Percentiles rank a stretch among this genome's conserved stretches.
phyloP scores from a whole-genome alignment of 805 yeast genomes.

The Kuraishia hungarica region DNA sequence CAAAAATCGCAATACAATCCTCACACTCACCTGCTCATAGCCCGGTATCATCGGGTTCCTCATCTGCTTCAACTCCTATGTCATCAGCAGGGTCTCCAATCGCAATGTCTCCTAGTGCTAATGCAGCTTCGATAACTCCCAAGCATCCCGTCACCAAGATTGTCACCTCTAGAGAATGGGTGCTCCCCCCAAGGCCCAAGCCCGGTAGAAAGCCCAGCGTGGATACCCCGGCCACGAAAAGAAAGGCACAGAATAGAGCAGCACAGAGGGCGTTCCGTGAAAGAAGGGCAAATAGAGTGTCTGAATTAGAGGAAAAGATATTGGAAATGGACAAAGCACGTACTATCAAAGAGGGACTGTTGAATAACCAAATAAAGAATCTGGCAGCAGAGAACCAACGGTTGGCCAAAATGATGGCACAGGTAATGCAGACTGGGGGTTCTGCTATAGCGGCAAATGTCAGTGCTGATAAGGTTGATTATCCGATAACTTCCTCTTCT shows the following conservation, averaged over 20 bases:
- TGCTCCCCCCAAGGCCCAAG: constrained; percentile 52
- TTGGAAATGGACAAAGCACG: constrained; percentile 60
- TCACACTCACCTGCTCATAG: background rate
- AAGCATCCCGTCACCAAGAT: constrained; percentile 40
- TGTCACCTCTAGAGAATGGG: constrained; percentile 52
- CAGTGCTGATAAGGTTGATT: too few relatives aligned
- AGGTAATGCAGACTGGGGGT: background rate
- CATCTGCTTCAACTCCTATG: background rate
- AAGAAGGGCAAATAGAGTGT: constrained; percentile 73
- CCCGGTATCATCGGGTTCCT: background rate
- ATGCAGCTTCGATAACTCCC: too few relatives aligned
- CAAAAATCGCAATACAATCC: background rate
- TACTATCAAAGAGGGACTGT: constrained; percentile 48
- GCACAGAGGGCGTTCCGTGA: constrained; percentile 90
- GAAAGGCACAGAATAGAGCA: constrained; percentile 90
- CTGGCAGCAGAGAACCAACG: constrained; percentile 36
- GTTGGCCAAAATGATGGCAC: constrained; percentile 14
- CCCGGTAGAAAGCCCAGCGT: constrained; percentile 40
- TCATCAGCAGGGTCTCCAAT: background rate
- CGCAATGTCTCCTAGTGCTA: background rate
- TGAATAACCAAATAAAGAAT: constrained; percentile 42
- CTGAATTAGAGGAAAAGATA: constrained; percentile 65
- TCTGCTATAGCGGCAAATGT: too few relatives aligned
- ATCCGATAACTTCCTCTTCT: too few relatives aligned
- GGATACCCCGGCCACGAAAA: constrained; percentile 76